Base-by-base conservation (phyloP, 2,329 filamentous ascomycete species). In the Monilinia aucupariae region DNA sequence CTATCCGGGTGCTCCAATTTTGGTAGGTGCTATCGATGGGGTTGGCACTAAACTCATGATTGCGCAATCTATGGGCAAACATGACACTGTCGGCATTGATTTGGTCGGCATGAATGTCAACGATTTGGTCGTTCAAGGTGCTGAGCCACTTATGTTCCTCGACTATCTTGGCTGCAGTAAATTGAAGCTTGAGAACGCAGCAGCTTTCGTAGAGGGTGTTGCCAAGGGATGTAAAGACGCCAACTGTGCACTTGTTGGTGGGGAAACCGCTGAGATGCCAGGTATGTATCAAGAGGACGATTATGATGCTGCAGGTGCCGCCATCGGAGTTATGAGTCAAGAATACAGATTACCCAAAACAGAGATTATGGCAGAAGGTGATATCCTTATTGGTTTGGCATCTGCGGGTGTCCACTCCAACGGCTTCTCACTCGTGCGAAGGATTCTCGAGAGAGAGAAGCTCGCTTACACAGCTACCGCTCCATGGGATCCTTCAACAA, bases 211-310 rank as follows among this genome's bases (percentile, higher is more conserved):
- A 48, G 85, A 91, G 72, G 92, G 94, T 67, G 92, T 99, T 3
- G 92, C 92, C 2, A 83, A 87, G 37, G 94, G 94, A 54, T 99
- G 94, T 77, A 85, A 85, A 65, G 85, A 92, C 72, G 86, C 93
- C 0, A 88, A 88, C 51, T 96, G 93, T 73, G 92, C 92, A 20
- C 83, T 99, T 3, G 90, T 97, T n/a, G 94, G 94, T 20, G 94
- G 94, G 51, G 94, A 99, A 78, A 99, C 94, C 0, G 94, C 94
- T 8, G 94, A 99, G 78, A 97, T 99, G 94, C 93, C 93, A 0
- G 92, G 92, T 61, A 91, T 97, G 80, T 97, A 71, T 78, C 82
- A 87, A 67, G 86, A 84, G 60, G 90, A 91, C 56, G 91, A 96
- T 73, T 99, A 97, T 75, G 94, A 99, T 71, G 92, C 92, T 9